Evolutionary conservation across 1,139 yeast genomes (phyloP).

Genomic region (Suhomyces atakaporum): DNA sequence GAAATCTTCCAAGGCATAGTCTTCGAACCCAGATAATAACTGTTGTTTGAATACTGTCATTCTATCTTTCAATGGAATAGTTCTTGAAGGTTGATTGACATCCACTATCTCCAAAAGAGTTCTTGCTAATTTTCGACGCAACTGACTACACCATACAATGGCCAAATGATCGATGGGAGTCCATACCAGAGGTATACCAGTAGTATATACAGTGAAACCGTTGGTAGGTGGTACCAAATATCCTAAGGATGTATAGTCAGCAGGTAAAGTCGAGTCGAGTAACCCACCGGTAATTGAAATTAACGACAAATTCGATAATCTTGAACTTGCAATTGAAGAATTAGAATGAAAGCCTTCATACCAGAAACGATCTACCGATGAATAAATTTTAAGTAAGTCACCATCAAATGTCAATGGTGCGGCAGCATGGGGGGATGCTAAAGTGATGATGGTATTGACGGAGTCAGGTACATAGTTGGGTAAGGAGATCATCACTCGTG

Average conservation of each 20-base stretch:
- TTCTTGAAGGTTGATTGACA: slow-evolving; percentile 40
- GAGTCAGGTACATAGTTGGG: slow-evolving; percentile 74
- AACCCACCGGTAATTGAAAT: slow-evolving; percentile 93
- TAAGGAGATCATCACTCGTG: slow-evolving; percentile 75
- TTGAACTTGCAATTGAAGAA: slow-evolving; percentile 35
- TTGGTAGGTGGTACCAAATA: slow-evolving; percentile 69
- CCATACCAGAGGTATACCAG: slow-evolving; percentile 92
- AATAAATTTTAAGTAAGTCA: slow-evolving; percentile 73
- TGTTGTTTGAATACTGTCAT: slow-evolving; percentile 55
- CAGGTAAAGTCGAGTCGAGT: slow-evolving; percentile 80
- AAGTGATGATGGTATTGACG: slow-evolving; percentile 79
- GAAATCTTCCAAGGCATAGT: slow-evolving; percentile 29
- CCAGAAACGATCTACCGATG: slow-evolving; percentile 82
- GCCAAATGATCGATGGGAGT: slow-evolving; percentile 95
- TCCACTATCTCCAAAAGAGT: slow-evolving; percentile 64
- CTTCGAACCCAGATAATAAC: slow-evolving; percentile 64
- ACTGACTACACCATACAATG: slow-evolving; percentile 94
- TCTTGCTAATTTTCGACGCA: slow-evolving; percentile 63
- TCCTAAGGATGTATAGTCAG: slow-evolving; percentile 84
- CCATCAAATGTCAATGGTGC: slow-evolving; percentile 97
- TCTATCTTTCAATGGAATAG: slow-evolving; percentile 53
- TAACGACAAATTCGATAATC: slow-evolving; percentile 53
- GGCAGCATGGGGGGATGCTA: slow-evolving; percentile 91
- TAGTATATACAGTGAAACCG: slow-evolving; percentile 82
- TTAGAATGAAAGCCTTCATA: slow-evolving; percentile 42